Percentiles rank a stretch among this genome's conserved stretches.
phyloP scores from a whole-genome alignment of 805 yeast genomes.

The Saccharomycopsis sp. region DNA sequence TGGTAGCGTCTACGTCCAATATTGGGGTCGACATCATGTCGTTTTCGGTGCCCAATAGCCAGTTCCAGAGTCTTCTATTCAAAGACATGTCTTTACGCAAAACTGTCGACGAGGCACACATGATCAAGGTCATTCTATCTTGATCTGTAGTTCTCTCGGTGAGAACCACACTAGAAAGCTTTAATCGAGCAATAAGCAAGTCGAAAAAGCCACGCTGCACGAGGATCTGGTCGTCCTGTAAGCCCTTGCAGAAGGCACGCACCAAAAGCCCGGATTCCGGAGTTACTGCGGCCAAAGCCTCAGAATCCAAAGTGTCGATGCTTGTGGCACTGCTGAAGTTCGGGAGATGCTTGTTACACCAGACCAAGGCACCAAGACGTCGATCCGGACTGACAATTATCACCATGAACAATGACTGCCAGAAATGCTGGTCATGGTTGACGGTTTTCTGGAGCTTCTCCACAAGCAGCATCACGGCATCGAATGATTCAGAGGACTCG shows the following conservation, averaged over 20 bases:
- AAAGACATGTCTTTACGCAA: slow-evolving; percentile 87
- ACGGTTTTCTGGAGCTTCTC: slow-evolving; percentile 52
- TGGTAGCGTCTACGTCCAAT: neutral
- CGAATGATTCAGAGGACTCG: slow-evolving; percentile 78
- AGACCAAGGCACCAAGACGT: slow-evolving; percentile 76
- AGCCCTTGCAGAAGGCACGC: slow-evolving; percentile 65
- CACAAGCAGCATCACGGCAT: slow-evolving; percentile 50
- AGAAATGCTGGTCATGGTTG: slow-evolving; percentile 67
- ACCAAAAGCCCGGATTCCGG: slow-evolving; percentile 79
- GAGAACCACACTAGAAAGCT: slow-evolving; percentile 54
- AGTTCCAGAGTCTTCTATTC: slow-evolving; percentile 88
- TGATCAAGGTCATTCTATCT: slow-evolving; percentile 54
- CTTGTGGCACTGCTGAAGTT: slow-evolving; percentile 31
- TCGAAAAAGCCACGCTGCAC: slow-evolving; percentile 89
- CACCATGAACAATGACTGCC: slow-evolving; percentile 75
- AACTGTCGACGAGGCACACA: slow-evolving; percentile 62
- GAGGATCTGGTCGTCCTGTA: slow-evolving; percentile 59
- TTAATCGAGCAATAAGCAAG: slow-evolving; percentile 59
- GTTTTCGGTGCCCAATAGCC: slow-evolving; percentile 79
- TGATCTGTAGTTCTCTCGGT: slow-evolving; percentile 35
- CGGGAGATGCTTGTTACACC: slow-evolving; percentile 66
- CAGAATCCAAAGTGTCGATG: slow-evolving; percentile 33
- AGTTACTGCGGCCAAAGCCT: slow-evolving; percentile 53
- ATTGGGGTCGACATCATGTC: slow-evolving; percentile 10
- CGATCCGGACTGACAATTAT: slow-evolving; percentile 75